Conservation (phyloP, 139 green algal genomes). For the Auxenochlorella pyrenoidosa region DNA sequence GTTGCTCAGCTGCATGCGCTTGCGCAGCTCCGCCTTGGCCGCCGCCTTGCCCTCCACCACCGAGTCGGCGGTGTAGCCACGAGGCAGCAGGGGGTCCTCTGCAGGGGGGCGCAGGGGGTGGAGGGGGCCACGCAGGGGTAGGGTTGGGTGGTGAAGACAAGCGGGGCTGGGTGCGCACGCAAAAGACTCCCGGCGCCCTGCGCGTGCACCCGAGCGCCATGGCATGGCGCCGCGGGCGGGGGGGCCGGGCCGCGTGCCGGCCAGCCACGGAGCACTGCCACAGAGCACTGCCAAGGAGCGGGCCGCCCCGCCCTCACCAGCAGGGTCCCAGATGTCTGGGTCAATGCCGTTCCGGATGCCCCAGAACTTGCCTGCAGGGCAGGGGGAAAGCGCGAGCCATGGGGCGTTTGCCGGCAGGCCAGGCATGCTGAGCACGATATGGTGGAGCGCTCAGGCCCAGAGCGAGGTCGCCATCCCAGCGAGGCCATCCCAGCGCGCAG, state of each 20-base stretch:
- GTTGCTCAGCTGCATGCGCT: slow-evolving; percentile 64
- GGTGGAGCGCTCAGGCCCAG: too few species aligned
- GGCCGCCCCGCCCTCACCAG: slow-evolving; percentile 51
- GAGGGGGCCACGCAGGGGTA: slow-evolving; percentile 58
- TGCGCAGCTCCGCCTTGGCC: slow-evolving; percentile 69
- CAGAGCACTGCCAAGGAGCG: background rate
- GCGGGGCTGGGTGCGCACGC: background rate
- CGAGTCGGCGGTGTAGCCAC: slow-evolving; percentile 69
- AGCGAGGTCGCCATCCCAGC: background rate
- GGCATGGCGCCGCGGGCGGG: too few species aligned
- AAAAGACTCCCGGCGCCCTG: too few species aligned
- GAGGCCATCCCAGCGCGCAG: background rate
- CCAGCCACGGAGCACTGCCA: too few species aligned
- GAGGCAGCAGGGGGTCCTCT: slow-evolving; percentile 79
- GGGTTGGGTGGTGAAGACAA: background rate
- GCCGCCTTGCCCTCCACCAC: slow-evolving; percentile 72
- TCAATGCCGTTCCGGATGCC: slow-evolving; percentile 97
- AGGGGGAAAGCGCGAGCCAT: background rate
- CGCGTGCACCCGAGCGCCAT: too few species aligned
- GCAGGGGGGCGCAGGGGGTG: slow-evolving; percentile 41
- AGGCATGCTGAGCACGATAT: background rate
- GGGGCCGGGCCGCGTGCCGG: too few species aligned
- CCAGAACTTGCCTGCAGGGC: slow-evolving; percentile 76
- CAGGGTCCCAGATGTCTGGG: slow-evolving; percentile 96
- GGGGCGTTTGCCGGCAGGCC: background rate